Percentiles rank a stretch among this genome's conserved stretches.
phyloP scores from a whole-genome alignment of 116 monocot genomes.

The Trichopus zeylanicus region DNA sequence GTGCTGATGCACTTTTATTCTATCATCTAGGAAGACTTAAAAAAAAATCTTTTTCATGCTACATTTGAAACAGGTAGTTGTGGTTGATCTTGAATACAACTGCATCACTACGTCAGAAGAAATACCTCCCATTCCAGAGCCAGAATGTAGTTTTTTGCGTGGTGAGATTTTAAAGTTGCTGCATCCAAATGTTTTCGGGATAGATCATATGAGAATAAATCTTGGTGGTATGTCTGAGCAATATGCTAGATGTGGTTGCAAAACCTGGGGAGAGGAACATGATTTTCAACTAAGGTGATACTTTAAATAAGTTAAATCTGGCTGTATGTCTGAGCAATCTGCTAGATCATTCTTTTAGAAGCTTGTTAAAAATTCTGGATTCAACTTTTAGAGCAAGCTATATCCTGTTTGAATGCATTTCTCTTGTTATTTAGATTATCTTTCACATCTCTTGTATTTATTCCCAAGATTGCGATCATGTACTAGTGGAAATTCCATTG shows the following conservation, averaged over 20 bases:
- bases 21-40: background rate
- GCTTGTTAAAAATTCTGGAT: too few relatives aligned
- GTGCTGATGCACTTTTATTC: background rate
- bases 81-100: conserved; percentile 96
- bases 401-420: too few relatives aligned
- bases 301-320: background rate
- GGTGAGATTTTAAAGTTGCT: conserved; percentile 71
- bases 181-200: conserved; percentile 82
- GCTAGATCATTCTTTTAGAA: too few relatives aligned
- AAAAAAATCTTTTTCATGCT: background rate
- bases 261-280: conserved; percentile 76
- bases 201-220: conserved; percentile 78
- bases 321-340: too few relatives aligned
- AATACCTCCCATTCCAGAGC: conserved; percentile 84
- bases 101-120: conserved; percentile 83
- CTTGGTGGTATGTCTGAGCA: conserved; percentile 49
- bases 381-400: too few relatives aligned
- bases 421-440: too few relatives aligned
- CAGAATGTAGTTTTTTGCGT: conserved; percentile 64
- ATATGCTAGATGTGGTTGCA: conserved; percentile 31
- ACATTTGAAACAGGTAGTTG: conserved; percentile 66
- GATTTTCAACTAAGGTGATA: conserved; percentile 83
- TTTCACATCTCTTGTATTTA: too few relatives aligned
- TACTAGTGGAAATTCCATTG: too few relatives aligned
- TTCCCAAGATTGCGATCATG: too few relatives aligned